phyloP scores from a whole-genome alignment of 805 yeast species.

The Spathaspora girioi region DNA sequence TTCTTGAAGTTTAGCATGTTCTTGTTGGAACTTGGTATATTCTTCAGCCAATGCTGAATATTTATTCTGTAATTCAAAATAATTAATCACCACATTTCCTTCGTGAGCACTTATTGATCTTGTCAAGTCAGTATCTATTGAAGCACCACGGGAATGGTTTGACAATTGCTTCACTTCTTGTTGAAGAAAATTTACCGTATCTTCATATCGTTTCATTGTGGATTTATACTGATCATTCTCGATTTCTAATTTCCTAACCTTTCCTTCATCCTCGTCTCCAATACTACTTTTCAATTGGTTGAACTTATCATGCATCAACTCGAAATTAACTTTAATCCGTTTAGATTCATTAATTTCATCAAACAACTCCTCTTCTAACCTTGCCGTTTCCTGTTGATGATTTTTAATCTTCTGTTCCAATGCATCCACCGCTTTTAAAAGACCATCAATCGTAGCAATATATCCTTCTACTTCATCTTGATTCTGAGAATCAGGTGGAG shows the following conservation, averaged over 20 bases:
- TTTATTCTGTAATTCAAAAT: constrained; percentile 13
- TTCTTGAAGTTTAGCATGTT: constrained; percentile 16
- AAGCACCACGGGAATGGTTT: background rate
- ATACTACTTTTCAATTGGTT: constrained; percentile 12
- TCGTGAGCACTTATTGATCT: constrained; percentile 3
- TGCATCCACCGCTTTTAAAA: constrained; percentile 19
- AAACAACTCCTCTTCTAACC: constrained; percentile 18
- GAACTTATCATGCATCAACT: constrained; percentile 17
- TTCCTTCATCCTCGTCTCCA: constrained; percentile 6
- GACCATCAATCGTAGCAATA: constrained; percentile 15
- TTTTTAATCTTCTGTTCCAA: constrained; percentile 17
- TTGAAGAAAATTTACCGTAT: background rate
- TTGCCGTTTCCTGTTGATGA: constrained; percentile 17
- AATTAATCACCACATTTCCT: constrained; percentile 10
- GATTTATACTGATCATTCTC: constrained; percentile 1
- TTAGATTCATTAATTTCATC: constrained; percentile 21
- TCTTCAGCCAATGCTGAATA: constrained; percentile 20
- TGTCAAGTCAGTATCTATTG: background rate
- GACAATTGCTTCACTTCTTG: background rate
- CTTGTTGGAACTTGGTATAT: constrained; percentile 18
- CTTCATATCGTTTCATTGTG: constrained; percentile 1
- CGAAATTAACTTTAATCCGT: constrained; percentile 17
- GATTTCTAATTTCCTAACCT: background rate
- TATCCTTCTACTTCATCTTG: constrained; percentile 8
- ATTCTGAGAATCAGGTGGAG: constrained; percentile 4